Evolutionary conservation across 257 asterid species (phyloP).

Genomic region (Solanum habrochaites): DNA sequence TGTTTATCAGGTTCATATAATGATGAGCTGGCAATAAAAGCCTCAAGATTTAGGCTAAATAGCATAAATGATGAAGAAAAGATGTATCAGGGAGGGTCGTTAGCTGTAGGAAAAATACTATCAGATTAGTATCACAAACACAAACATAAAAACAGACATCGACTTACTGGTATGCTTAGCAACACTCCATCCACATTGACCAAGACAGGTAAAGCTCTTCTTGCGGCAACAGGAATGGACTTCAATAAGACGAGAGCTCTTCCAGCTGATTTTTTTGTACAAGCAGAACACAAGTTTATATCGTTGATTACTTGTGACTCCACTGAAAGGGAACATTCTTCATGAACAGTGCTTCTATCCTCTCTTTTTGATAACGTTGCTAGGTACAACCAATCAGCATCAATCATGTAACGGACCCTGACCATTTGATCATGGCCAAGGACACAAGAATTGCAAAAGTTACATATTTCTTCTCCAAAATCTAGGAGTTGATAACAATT

Average conservation of each 20-base stretch:
- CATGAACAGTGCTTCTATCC: slow-evolving; percentile 2
- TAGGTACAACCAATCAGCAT: slow-evolving; percentile 73
- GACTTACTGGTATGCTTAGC: slow-evolving; percentile 64
- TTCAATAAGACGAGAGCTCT: slow-evolving; percentile 47
- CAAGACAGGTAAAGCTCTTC: slow-evolving; percentile 72
- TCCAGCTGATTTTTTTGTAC: slow-evolving; percentile 43
- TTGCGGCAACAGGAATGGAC: slow-evolving; percentile 66
- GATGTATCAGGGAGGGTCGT: neutral
- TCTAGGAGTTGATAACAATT: neutral
- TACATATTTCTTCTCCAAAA: slow-evolving; percentile 7
- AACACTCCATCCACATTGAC: slow-evolving; percentile 53
- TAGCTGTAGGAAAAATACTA: neutral
- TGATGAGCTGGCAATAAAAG: neutral
- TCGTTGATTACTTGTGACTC: neutral
- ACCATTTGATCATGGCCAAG: slow-evolving; percentile 25
- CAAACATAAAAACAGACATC: slow-evolving; percentile 1
- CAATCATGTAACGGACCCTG: slow-evolving; percentile 56
- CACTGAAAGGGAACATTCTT: neutral
- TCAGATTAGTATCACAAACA: neutral
- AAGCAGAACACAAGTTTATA: slow-evolving; percentile 19
- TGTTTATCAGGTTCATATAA: neutral
- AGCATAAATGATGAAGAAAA: neutral
- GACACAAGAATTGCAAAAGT: slow-evolving; percentile 28
- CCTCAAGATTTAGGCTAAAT: neutral
- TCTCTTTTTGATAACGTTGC: slow-evolving; percentile 31